Evolutionary conservation across 2,329 filamentous ascomycete species (phyloP), one percentile per base, ranked within the genome.

Genomic region (Plectosphaerella cucumerina): DNA sequence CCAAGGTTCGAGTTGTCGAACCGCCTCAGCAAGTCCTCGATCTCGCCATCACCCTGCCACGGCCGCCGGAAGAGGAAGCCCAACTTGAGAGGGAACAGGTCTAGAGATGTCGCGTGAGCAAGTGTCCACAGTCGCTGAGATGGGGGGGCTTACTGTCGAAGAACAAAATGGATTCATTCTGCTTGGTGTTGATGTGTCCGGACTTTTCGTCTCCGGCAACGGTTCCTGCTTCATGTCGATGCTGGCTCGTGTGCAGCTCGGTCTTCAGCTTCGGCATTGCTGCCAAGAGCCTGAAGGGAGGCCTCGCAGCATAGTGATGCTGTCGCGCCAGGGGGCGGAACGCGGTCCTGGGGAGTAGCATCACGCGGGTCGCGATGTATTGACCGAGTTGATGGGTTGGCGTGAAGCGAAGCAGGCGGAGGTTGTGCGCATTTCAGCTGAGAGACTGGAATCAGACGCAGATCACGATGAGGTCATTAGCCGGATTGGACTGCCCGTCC

Each of bases 111-210:
- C 8, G 22, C 8, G 8, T 39, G 35, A 56, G 44, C 33, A 14
- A 31, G 26, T 12, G 39, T 8, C 14, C 18, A 42, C 41, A 37
- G 12, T 14, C 35, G 14, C 22, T 22, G 2, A 34, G 35, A n/a
- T n/a, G 35, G 8, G 14, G 35, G 23, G 5, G 62, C 83, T 65
- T 70, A 92, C 89, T 96, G 65, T 96, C 91, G 62, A 97, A 86
- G 72, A 95, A 99, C 6, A 97, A 69, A 44, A 97, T 85, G 0
- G 87, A 86, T 71, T 97, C 90, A 59, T 92, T 87, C 1, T 85
- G 72, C 3, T 76, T 78, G 11, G 88, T 79, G n/a, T 79, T 74
- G 58, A 97, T 96, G 61, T 97, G 91, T 0, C 94, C 93, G 10
- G 83, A 83, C 56, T 87, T 84, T 60, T 87, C 78, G 57, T 83